Evolutionary conservation across 2,329 filamentous ascomycete species (phyloP).

Genomic region (Hypoxylon sp.): DNA sequence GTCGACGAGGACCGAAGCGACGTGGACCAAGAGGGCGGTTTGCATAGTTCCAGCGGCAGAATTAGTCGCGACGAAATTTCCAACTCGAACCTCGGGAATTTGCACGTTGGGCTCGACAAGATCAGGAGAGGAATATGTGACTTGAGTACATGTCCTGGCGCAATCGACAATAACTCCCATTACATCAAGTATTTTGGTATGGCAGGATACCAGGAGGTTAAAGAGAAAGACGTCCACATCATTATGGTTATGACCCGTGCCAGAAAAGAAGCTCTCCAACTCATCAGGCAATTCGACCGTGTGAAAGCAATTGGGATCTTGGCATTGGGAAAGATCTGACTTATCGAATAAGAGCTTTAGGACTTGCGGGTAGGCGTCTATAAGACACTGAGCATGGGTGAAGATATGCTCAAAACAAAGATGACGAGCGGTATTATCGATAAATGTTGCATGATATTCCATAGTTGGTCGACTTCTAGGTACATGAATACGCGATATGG

Average conservation of each 20-base stretch:
- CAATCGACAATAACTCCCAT: conserved; percentile 55
- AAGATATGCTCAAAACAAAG: conserved; percentile 56
- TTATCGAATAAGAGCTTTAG: conserved; percentile 45
- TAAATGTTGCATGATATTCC: conserved; percentile 46
- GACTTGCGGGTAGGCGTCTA: conserved; percentile 55
- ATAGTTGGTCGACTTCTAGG: conserved; percentile 47
- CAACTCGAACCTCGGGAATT: conserved; percentile 60
- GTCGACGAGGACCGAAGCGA: conserved; percentile 44
- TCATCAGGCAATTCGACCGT: conserved; percentile 37
- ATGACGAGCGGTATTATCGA: conserved; percentile 48
- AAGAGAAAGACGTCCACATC: conserved; percentile 56
- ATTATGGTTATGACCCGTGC: conserved; percentile 14
- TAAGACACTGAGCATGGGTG: conserved; percentile 54
- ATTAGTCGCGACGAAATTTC: conserved; percentile 50
- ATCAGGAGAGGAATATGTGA: conserved; percentile 50
- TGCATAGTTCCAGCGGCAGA: conserved; percentile 50
- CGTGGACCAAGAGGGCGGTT: conserved; percentile 45
- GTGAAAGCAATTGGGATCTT: conserved; percentile 56
- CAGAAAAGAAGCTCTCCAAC: conserved; percentile 38
- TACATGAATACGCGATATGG: conserved; percentile 46
- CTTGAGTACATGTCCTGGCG: conserved; percentile 53
- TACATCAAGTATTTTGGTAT: conserved; percentile 57
- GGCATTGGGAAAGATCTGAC: conserved; percentile 46
- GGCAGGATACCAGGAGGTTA: conserved; percentile 57
- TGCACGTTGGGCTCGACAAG: conserved; percentile 54